Percentiles rank a stretch among this genome's conserved stretches.
Evolutionary conservation across 2,329 filamentous ascomycete genomes (phyloP).

Genomic region (Fusarium cyanostomum): DNA sequence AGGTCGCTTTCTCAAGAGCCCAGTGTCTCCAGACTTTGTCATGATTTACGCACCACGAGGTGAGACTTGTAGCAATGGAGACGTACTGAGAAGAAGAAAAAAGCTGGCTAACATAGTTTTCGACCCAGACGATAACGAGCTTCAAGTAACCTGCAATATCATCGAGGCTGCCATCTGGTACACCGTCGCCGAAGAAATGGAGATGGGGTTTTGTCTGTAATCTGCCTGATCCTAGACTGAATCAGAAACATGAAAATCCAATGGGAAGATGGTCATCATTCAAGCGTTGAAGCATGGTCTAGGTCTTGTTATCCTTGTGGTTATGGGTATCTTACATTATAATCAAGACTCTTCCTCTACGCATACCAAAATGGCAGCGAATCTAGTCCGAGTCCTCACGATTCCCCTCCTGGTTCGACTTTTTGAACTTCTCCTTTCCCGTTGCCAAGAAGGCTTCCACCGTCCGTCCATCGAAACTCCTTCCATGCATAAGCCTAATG

Average conservation of each 20-base stretch:
- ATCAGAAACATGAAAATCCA: background rate
- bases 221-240: slow-evolving; percentile 11
- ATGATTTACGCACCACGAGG: slow-evolving; percentile 83
- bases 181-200: slow-evolving; percentile 57
- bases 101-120: background rate
- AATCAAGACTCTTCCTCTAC: slow-evolving; percentile 19
- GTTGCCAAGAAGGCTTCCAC: slow-evolving; percentile 77
- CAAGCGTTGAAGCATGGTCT: background rate
- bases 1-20: slow-evolving; percentile 68
- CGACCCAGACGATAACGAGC: slow-evolving; percentile 66
- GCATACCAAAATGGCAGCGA: background rate
- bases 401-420: slow-evolving; percentile 67
- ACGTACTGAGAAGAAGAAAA: background rate
- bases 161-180: slow-evolving; percentile 81
- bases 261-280: background rate
- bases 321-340: slow-evolving; percentile 43
- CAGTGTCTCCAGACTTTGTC: slow-evolving; percentile 78
- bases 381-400: slow-evolving; percentile 51
- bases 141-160: slow-evolving; percentile 73
- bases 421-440: slow-evolving; percentile 77
- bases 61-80: slow-evolving; percentile 41
- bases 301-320: slow-evolving; percentile 13
- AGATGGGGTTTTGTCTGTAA: slow-evolving; percentile 43
- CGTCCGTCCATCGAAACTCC: slow-evolving; percentile 77
- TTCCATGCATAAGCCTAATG: slow-evolving; percentile 78